Percentiles rank a stretch among this genome's conserved stretches.
These are phyloP conservation scores for Gomphus sp. DNA, from an alignment of 1,284 basidiomycete genomes.

Conservation along the genomic window DNA sequence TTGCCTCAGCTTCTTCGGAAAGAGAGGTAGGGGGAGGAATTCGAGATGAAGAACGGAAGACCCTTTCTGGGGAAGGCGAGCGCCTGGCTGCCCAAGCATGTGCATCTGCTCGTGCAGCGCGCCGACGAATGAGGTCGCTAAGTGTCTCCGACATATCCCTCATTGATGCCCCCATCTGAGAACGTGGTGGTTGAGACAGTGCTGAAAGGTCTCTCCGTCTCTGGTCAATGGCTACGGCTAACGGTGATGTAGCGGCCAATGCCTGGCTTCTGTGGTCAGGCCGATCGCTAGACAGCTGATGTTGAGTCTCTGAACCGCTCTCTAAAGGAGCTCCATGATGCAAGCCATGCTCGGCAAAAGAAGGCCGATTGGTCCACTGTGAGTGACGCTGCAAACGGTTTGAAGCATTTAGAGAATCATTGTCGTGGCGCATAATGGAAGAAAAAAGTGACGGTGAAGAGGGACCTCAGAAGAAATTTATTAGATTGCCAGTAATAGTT, in stretches of 20 bases:
- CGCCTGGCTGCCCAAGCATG: not conserved
- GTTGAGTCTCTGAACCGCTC: not conserved
- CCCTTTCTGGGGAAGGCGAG: not conserved
- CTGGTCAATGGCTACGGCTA: not conserved
- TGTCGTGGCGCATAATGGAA: not conserved
- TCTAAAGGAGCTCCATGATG: not conserved
- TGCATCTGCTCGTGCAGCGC: conserved; percentile 6
- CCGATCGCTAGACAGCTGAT: not conserved
- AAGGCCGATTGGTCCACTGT: not conserved
- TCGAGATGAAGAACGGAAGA: not conserved
- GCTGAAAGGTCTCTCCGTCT: not conserved
- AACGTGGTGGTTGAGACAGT: not conserved
- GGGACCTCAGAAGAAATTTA: not conserved
- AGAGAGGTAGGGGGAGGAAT: not conserved
- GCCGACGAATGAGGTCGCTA: conserved; percentile 5
- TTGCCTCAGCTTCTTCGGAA: not conserved
- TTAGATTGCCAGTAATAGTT: not conserved
- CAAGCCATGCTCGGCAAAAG: not conserved
- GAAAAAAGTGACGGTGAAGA: not conserved
- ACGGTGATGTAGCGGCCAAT: not conserved
- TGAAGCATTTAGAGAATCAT: not conserved
- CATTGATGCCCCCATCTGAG: not conserved
- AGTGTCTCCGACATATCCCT: not conserved
- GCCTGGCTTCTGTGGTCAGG: not conserved
- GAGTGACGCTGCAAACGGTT: not conserved